Evolutionary conservation across 2,329 filamentous ascomycete genomes (phyloP).

Genomic region (Alternaria sp.): DNA sequence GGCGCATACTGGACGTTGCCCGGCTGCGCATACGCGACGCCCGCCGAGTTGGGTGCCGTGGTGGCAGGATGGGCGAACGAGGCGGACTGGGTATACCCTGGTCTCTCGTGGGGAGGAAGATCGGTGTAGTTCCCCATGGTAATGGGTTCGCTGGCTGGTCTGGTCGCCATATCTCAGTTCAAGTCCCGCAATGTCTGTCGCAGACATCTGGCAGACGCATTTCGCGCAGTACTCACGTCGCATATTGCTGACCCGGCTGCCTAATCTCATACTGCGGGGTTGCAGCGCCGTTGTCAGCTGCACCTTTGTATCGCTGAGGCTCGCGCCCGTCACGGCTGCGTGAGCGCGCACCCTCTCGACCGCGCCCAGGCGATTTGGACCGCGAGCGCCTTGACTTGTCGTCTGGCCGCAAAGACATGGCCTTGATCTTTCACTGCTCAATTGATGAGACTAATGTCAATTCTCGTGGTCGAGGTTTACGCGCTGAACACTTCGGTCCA

Average conservation of each 20-base stretch:
- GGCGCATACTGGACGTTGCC: slow-evolving; percentile 42
- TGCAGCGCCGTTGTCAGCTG: slow-evolving; percentile 36
- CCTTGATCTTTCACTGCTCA: neutral
- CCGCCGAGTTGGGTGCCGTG: slow-evolving; percentile 17
- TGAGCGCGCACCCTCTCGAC: slow-evolving; percentile 48
- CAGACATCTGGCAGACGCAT: neutral
- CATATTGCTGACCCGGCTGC: slow-evolving; percentile 45
- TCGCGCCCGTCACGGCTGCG: slow-evolving; percentile 49
- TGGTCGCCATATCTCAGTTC: slow-evolving; percentile 43
- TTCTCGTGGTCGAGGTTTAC: slow-evolving; percentile 4
- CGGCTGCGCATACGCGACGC: slow-evolving; percentile 30
- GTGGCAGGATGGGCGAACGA: slow-evolving; percentile 19
- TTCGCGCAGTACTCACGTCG: slow-evolving; percentile 37
- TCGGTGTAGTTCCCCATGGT: slow-evolving; percentile 55
- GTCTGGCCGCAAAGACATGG: slow-evolving; percentile 52
- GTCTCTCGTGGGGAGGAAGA: slow-evolving; percentile 53
- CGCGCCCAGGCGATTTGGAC: slow-evolving; percentile 51
- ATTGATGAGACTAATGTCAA: neutral
- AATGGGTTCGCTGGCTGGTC: slow-evolving; percentile 40
- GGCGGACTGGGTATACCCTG: slow-evolving; percentile 39
- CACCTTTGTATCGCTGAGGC: slow-evolving; percentile 38
- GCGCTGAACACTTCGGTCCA: neutral
- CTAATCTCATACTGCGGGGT: slow-evolving; percentile 50
- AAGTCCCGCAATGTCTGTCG: slow-evolving; percentile 6
- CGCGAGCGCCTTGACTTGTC: slow-evolving; percentile 50